Conservation (phyloP, 306 rosid species). For the Urtica urens region DNA sequence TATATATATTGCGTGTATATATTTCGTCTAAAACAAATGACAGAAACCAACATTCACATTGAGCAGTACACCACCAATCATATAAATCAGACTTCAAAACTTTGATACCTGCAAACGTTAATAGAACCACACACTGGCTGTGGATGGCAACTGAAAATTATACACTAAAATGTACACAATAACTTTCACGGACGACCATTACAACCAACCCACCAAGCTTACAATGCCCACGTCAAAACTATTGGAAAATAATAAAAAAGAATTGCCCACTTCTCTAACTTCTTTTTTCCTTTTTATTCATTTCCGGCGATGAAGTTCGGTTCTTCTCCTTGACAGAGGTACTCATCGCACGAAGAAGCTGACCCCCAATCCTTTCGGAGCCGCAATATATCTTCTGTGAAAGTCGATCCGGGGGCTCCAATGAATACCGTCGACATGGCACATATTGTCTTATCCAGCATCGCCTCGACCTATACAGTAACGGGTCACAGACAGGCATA, state of each 20-base stretch:
- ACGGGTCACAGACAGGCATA: background rate
- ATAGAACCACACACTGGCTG: constrained; percentile 18
- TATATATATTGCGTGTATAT: no score
- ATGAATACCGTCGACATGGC: constrained; percentile 84
- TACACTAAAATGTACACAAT: constrained; percentile 33
- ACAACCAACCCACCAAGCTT: background rate
- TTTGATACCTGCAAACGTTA: constrained; percentile 1
- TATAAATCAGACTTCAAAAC: background rate
- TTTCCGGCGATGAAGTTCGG: constrained; percentile 68
- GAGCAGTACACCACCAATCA: background rate
- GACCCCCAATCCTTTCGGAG: constrained; percentile 86
- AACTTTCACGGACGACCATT: constrained; percentile 19
- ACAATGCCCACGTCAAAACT: constrained; percentile 11
- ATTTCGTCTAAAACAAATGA: no score
- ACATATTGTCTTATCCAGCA: constrained; percentile 95
- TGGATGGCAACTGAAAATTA: constrained; percentile 29
- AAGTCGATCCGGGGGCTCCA: constrained; percentile 93
- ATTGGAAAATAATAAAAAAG: constrained; percentile 6
- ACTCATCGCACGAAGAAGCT: constrained; percentile 75
- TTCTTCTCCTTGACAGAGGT: constrained; percentile 87
- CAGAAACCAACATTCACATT: background rate
- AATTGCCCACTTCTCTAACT: constrained; percentile 1
- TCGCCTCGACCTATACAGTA: constrained; percentile 87
- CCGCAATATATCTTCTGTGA: constrained; percentile 89
- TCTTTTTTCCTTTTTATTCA: constrained; percentile 31